phyloP scores from a whole-genome alignment of 495 filamentous ascomycete genomes.

The Lasiosphaeria hispida region DNA sequence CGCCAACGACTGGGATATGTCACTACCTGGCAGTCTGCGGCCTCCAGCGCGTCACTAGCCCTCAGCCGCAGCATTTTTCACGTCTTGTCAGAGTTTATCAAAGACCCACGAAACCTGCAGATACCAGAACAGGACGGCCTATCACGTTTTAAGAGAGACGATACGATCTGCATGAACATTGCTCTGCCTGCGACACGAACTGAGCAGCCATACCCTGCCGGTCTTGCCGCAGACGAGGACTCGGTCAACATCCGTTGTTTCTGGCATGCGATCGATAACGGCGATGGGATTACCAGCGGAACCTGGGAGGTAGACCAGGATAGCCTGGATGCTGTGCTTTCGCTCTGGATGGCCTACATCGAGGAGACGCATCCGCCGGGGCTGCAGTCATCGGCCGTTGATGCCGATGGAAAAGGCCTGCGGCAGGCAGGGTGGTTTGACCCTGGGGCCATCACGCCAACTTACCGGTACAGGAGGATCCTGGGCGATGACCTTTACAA shows the following conservation, averaged over 20 bases:
- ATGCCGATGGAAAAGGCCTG: not conserved
- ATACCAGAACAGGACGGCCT: no score
- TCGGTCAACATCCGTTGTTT: no score
- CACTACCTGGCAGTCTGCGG: not conserved
- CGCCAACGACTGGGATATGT: not conserved
- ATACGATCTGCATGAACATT: not conserved
- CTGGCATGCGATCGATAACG: no score
- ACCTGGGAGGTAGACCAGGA: not conserved
- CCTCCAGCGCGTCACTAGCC: not conserved
- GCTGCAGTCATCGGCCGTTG: no score
- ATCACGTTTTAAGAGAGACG: no score
- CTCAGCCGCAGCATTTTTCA: not conserved
- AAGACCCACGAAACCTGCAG: no score
- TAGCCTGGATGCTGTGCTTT: not conserved
- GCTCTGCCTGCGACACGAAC: not conserved
- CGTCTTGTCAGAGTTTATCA: not conserved
- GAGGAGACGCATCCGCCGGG: not conserved
- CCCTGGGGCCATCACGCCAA: not conserved
- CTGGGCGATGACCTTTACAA: not conserved
- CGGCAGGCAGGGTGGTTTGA: not conserved
- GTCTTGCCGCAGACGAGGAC: no score
- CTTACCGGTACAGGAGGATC: not conserved
- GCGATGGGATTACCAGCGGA: no score
- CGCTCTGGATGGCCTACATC: slow-evolving; percentile 1
- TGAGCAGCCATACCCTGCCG: no score